These are phyloP conservation scores for Saccharomycopsis babjevae DNA, from an alignment of 805 yeast species.

Conservation along the genomic window DNA sequence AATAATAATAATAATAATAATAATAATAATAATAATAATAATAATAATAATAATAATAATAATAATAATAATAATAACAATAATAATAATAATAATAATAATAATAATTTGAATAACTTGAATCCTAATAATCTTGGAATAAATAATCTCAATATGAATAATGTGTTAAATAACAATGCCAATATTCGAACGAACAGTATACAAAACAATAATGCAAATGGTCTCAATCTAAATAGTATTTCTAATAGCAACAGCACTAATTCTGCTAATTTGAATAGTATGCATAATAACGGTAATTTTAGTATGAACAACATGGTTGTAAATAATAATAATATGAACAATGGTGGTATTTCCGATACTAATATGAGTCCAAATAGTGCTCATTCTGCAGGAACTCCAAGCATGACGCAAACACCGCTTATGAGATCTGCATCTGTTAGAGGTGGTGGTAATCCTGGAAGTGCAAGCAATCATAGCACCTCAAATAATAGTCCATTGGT, in stretches of 20 bases:
- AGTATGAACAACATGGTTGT: background rate
- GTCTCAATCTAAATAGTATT: slow-evolving; percentile 11
- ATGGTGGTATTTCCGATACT: background rate
- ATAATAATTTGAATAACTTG: slow-evolving; percentile 7
- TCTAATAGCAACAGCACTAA: slow-evolving; percentile 17
- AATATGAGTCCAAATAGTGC: background rate
- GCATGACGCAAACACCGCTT: background rate
- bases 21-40: no score
- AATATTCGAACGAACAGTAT: background rate
- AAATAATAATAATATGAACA: background rate
- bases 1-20: no score
- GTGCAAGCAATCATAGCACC: background rate
- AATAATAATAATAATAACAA: slow-evolving; percentile 4
- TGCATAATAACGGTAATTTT: background rate
- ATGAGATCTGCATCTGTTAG: background rate
- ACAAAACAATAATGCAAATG: slow-evolving; percentile 1
- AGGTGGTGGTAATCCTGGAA: background rate
- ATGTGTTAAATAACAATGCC: slow-evolving; percentile 1
- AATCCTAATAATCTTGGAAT: background rate
- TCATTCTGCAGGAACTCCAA: background rate
- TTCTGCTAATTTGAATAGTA: slow-evolving; percentile 6
- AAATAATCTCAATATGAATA: slow-evolving; percentile 1
- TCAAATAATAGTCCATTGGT: background rate
- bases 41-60: background rate
- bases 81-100: slow-evolving; percentile 4